Conservation (phyloP, 345 rosid genomes). For the Citrus reticulata region DNA sequence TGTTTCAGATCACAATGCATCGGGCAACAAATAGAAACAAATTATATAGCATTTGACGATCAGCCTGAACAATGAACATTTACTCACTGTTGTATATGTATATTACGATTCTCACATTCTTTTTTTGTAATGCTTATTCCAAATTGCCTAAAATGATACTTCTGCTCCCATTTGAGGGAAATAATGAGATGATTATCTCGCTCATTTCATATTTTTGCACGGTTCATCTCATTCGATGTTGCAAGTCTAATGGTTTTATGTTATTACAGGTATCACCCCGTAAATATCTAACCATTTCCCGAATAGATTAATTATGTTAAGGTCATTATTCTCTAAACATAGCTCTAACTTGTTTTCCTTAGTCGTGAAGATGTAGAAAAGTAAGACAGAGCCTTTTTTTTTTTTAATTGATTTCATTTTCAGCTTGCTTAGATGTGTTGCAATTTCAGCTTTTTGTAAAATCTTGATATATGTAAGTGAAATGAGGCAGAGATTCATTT, state of each 20-base stretch:
- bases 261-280: not conserved
- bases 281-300: not conserved
- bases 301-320: too few relatives aligned
- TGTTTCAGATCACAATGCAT: not conserved
- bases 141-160: not conserved
- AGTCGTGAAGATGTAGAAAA: not conserved
- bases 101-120: not conserved
- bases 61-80: not conserved
- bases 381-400: not conserved
- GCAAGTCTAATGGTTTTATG: not conserved
- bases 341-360: not conserved
- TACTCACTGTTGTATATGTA: not conserved
- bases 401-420: not conserved
- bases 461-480: too few relatives aligned
- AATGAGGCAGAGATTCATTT: not conserved
- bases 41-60: not conserved
- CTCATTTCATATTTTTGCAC: too few relatives aligned
- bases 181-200: not conserved
- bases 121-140: not conserved
- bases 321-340: not conserved
- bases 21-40: not conserved
- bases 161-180: not conserved
- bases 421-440: not conserved
- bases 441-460: not conserved
- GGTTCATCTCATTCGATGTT: not conserved